Evolutionary conservation across 371 early-diverging fungal genomes (phyloP), one percentile per base, ranked within the genome.

Genomic region (Massospora cicadina): DNA sequence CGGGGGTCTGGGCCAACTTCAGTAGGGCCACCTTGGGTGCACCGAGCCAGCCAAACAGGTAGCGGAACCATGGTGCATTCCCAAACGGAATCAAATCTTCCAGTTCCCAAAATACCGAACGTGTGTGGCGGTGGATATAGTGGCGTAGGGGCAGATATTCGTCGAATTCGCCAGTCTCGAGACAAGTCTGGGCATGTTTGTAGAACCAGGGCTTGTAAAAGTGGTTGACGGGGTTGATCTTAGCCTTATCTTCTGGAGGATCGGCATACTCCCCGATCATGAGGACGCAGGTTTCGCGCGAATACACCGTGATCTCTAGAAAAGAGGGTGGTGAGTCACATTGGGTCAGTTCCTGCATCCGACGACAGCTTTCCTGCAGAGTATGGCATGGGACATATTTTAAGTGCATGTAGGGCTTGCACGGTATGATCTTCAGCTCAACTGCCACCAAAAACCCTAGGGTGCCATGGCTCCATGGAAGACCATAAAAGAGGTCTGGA

Each of bases 201-300:
- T 71, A 71, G 75, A 74, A 74, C 75, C 77, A 77, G 10, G 77
- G 75, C 70, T 75, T 75, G 66, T 66, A 75, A 68, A 68, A 77
- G 26, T 58, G 21, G 27, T 70, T 69, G 69, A 74, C 71, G 55
- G 55, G 58, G 66, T 75, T 74, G 67, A 64, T 55, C 33, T 55
- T 64, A n/a, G 64, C 67, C 43, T 68, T 65, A 29, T 67, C 54
- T n/a, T 61, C 27, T 27, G 64, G 28, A 10, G 67, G 63, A 62
- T 71, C 71, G 2, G 69, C 69, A 33, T 73, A 70, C 55, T 74
- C 69, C 56, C 75, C 77, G 57, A 66, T 54, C 67, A 72, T 75
- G 32, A 77, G 60, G n/a, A 77, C 72, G 23, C 68, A 66, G 54
- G 67, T 71, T 55, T 73, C 67, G 54, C 66, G 66, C 60, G 69